Base-by-base conservation (phyloP, 1,139 yeast genomes). In the Protomyces inundatus region DNA sequence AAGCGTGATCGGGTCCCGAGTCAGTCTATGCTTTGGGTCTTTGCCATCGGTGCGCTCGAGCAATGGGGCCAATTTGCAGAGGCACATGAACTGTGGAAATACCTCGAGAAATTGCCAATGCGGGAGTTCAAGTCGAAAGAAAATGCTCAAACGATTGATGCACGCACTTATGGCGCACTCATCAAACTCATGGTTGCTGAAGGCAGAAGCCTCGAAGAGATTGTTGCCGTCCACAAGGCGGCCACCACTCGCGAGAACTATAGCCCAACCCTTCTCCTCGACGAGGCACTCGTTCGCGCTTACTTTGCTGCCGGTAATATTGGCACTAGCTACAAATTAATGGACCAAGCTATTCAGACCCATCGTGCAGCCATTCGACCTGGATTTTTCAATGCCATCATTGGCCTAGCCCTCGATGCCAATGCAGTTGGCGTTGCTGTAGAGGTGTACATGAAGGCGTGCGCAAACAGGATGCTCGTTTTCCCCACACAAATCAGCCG, bases 361-460 rank as follows among this genome's bases (percentile, higher is more conserved):
- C 62, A 58, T n/a, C 55, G 62, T 9, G 33, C 16, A 14, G 52
- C 54, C n/a, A 33, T 58, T 10, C 42, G 56, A 33, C 56, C 62
- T 3, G 45, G 39, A 14, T 58, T 58, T 35, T 58, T 58, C 52
- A 58, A 45, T 39, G 40, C 62, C 53, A 51, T 58, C 40, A 40
- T 58, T 12, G 56, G 52, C 16, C 40, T 58, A n/a, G 62, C 62
- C 34, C 14, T 58, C 51, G 62, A 58, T 16, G 62, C 62, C 16
- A 32, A 58, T 7, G 62, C 62, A 12, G 35, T 58, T 5, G 62
- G 62, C 7, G 62, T 58, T 10, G 62, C 62, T 6, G 52, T 52
- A 6, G 62, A 58, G 30, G 54, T 58, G 14, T 58, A 40, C 56
- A 58, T 58, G 62, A 58, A 58, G 14, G 56, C 55, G 6, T 58